A percentile compares a stretch with the other conserved stretches of the same genome.
These are phyloP conservation scores for Colletotrichum sp. DNA, from an alignment of 2,329 filamentous ascomycete genomes.

Conservation along the genomic window DNA sequence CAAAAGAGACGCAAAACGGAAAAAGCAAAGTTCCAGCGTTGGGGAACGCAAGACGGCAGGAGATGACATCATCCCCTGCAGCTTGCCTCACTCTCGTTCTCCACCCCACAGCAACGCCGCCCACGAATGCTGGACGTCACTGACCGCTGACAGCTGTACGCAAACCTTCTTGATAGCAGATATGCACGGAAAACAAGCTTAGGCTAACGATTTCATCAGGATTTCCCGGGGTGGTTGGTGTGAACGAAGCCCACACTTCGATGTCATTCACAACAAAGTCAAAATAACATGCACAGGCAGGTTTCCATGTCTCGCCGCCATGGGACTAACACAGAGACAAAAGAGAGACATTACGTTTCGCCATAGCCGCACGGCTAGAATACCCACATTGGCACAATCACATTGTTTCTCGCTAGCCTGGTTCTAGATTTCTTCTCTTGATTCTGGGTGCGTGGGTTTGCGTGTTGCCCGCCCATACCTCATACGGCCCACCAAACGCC, in stretches of 20 bases:
- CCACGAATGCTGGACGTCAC: not conserved
- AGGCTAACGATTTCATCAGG: not conserved
- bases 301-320: not conserved
- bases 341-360: not conserved
- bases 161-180: not conserved
- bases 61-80: constrained; percentile 11
- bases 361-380: not conserved
- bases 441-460: not conserved
- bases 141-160: not conserved
- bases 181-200: constrained; percentile 3
- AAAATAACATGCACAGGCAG: not conserved
- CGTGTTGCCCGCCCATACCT: not conserved
- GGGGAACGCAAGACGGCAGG: not conserved
- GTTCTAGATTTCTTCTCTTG: not conserved
- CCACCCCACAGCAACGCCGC: not conserved
- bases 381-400: not conserved
- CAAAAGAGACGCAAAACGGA: not conserved
- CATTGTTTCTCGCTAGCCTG: not conserved
- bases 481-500: not conserved
- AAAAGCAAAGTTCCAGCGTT: not conserved
- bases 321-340: not conserved
- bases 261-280: not conserved
- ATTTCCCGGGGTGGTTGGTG: not conserved
- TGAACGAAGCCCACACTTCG: not conserved
- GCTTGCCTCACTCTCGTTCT: not conserved